Evolutionary conservation across 2,329 filamentous ascomycete species (phyloP), one percentile per base, ranked within the genome.

Genomic region (Penicillium occitanis): DNA sequence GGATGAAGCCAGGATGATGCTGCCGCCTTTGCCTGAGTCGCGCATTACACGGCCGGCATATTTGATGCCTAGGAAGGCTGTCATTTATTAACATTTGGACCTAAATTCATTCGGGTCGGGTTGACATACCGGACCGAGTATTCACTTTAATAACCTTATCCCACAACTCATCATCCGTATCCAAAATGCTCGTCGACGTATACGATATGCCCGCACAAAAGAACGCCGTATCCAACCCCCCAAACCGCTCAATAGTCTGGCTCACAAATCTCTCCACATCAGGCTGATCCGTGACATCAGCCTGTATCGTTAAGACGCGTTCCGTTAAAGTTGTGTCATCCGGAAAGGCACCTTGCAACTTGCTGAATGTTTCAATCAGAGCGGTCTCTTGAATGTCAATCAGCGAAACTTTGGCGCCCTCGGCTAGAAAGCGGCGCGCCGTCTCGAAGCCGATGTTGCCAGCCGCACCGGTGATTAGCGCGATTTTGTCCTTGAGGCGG

Each of bases 1-100:
- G 2, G 77, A 79, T 6, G 78, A 80, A 11, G 76, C 74, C 40
- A 80, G 69, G 62, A 79, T 75, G 44, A 79, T 79, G 50, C 77
- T 79, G 5, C 77, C 77, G 50, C 76, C 75, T 28, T 70, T 71
- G 19, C 71, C 70, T 13, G 72, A 68, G 6, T 72, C 68, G 40
- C 71, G 71, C 75, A 80, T 79, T 3, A 73, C 74, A 5, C 70
- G 69, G 5, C 73, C 76, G 6, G 72, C 70, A 61, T 78, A 75
- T 63, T 78, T 79, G 42, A 79, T 69, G 13, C 74, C 74, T n/a
- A 79, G 71, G 66, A 79, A 79, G 8, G 77, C 75, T 64, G 33
- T 10, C 8, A 11, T 6, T 55, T 0, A 37, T 57, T 37, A 57
- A 30, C 51, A 55, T 11, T 13, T 30, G 28, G 14, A 30, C 17